Evolutionary conservation across 164 flowering plant species (phyloP), one percentile per base, ranked within the genome.

Genomic region (Annona cherimola): DNA sequence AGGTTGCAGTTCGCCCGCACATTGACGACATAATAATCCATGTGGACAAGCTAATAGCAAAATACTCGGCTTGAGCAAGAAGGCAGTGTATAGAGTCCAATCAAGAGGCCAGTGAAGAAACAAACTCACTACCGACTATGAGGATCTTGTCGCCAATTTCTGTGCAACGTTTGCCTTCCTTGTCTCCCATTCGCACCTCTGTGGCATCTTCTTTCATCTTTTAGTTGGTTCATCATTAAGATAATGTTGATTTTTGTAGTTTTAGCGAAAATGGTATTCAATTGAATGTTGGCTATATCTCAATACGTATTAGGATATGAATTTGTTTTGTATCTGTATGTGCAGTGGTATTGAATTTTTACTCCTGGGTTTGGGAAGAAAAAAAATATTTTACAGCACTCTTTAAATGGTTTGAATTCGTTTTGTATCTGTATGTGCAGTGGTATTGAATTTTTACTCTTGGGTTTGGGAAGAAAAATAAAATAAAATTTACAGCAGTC

Each of bases 1-100:
- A 92, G 79, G 81, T 88, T 46, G 77, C 95, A 4, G 84, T 91
- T 5, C 89, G 99, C 2, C 99, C 99, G n/a, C 78, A 80, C 73
- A 93, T 95, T 7, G 92, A 90, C 46, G 98, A 95, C 77, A 85
- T 95, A 66, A 74, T 95, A 45, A 83, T 95, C 75, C 99, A 95
- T 67, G 96, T 91, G 5, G 96, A 95, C 80, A 92, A 90, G 85
- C 77, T 95, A 79, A 83, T 93, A 75, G 16, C 89, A 6, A 95
- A 92, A 82, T 95, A 87, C 70, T 71, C 79, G 14, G 46, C 71
- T 60, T 74, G 71, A 73, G 41, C 50, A 26, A 59, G 4, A 35
- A 3, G 16, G n/a, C 14, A 40, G 4, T 14, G 14, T 14, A 7
- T 35, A 64, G 5, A 40, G 43, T 64, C 6, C 5, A 64, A 42